phyloP scores from a whole-genome alignment of 2,329 filamentous ascomycete genomes.

The Beauveria medogensis region DNA sequence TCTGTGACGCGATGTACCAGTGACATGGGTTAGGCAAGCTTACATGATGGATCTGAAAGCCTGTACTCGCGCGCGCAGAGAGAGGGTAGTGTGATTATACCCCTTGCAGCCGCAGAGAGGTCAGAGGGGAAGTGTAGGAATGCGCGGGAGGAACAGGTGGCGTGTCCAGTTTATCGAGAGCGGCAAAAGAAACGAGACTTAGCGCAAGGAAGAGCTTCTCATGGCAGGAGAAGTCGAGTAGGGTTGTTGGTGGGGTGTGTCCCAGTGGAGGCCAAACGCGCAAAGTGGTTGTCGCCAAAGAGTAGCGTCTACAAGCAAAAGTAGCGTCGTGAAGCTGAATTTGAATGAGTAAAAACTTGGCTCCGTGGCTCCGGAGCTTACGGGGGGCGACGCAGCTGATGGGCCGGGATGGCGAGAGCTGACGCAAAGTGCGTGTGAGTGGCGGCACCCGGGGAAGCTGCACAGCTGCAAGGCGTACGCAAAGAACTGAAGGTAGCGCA shows the following conservation, averaged over 20 bases:
- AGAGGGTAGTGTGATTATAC: not conserved
- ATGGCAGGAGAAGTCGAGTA: slow-evolving; percentile 6
- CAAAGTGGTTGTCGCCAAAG: not conserved
- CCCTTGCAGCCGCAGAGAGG: not conserved
- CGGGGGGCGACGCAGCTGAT: not conserved
- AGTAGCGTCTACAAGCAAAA: not conserved
- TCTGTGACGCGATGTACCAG: not conserved
- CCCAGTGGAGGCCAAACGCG: not conserved
- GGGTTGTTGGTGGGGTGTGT: slow-evolving; percentile 3
- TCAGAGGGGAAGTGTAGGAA: not conserved
- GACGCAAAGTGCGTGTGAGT: slow-evolving; percentile 5
- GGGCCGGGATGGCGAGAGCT: slow-evolving; percentile 4
- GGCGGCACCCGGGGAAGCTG: slow-evolving; percentile 3
- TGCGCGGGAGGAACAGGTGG: not conserved
- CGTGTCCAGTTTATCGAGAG: not conserved
- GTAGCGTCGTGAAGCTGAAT: not conserved
- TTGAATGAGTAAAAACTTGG: not conserved
- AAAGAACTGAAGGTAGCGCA: not conserved
- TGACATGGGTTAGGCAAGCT: slow-evolving; percentile 15
- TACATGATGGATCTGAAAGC: slow-evolving; percentile 26
- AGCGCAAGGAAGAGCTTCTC: not conserved
- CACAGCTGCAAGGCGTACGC: not conserved
- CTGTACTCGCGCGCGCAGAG: not conserved
- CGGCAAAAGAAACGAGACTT: not conserved
- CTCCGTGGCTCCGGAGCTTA: not conserved